Conservation (phyloP, 371 early-diverging fungal species). For the Nematocida sp. region DNA sequence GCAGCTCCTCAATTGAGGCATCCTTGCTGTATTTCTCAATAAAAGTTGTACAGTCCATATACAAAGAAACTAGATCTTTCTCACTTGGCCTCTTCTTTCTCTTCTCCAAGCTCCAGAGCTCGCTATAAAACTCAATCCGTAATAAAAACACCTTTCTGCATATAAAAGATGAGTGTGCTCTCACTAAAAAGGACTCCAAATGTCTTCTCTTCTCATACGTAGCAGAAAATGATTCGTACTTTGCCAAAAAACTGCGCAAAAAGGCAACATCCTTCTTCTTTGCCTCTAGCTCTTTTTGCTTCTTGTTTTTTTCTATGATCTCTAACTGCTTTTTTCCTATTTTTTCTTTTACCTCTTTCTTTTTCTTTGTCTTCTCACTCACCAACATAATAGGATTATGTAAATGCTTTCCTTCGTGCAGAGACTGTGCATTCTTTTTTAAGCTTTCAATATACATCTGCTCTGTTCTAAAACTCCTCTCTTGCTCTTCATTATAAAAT, state of each 20-base stretch:
- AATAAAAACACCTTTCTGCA: constrained; percentile 64
- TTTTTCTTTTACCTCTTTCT: constrained; percentile 56
- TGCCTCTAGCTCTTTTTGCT: constrained; percentile 62
- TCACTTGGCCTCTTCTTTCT: constrained; percentile 64
- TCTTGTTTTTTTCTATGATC: constrained; percentile 68
- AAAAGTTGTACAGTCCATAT: constrained; percentile 65
- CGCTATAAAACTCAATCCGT: constrained; percentile 69
- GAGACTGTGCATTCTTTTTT: constrained; percentile 57
- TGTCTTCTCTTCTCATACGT: constrained; percentile 58
- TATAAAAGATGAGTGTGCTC: constrained; percentile 56
- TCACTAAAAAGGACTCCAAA: constrained; percentile 62
- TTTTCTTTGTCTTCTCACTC: constrained; percentile 38
- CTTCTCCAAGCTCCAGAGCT: constrained; percentile 68
- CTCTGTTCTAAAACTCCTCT: constrained; percentile 43
- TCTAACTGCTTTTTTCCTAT: constrained; percentile 65
- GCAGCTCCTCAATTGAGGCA: constrained; percentile 43
- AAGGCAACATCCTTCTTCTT: constrained; percentile 63
- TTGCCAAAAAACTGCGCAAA: constrained; percentile 65
- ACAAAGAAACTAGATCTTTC: constrained; percentile 65
- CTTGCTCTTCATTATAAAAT: constrained; percentile 57
- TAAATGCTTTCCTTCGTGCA: constrained; percentile 56
- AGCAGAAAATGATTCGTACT: constrained; percentile 57
- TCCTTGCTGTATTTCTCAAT: constrained; percentile 56
- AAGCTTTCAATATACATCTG: constrained; percentile 62
- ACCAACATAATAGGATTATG: constrained; percentile 55